These are phyloP conservation scores for Didymella pomorum DNA, from an alignment of 2,329 filamentous ascomycete genomes.

Conservation along the genomic window DNA sequence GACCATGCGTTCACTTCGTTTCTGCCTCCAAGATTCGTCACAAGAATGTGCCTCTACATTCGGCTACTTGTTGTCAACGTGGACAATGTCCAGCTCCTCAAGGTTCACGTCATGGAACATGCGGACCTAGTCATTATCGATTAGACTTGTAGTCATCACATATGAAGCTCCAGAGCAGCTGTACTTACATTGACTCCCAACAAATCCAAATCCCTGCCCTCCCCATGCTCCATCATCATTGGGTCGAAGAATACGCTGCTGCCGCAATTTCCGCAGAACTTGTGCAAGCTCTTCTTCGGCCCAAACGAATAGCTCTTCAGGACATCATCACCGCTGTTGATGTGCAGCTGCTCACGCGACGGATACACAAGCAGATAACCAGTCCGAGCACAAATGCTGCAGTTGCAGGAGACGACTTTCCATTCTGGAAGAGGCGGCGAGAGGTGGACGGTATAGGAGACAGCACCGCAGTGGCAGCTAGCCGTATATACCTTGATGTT, in stretches of 20 bases:
- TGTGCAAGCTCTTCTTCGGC: conserved; percentile 34
- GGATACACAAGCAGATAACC: conserved; percentile 60
- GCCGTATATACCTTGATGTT: conserved; percentile 55
- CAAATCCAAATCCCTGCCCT: conserved; percentile 28
- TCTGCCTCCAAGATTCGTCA: not conserved
- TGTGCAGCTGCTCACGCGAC: conserved; percentile 28
- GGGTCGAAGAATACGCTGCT: conserved; percentile 43
- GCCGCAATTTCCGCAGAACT: conserved; percentile 41
- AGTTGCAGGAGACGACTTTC: conserved; percentile 60
- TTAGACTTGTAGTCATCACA: not conserved
- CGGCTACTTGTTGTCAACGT: conserved; percentile 31
- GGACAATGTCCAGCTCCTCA: conserved; percentile 32
- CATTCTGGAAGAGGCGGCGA: conserved; percentile 59
- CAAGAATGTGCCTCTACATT: not conserved
- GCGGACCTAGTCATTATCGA: conserved; percentile 24
- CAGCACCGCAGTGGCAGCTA: conserved; percentile 63
- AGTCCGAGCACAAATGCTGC: conserved; percentile 61
- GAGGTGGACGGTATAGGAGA: conserved; percentile 59
- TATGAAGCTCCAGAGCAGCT: not conserved
- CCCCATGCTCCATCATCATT: conserved; percentile 33
- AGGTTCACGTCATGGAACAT: conserved; percentile 43
- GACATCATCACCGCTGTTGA: conserved; percentile 38
- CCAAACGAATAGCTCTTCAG: conserved; percentile 40
- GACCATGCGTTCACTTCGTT: not conserved
- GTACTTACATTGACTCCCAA: conserved; percentile 41